Conservation (phyloP, 805 yeast species). For the Starmerella vaccinii region DNA sequence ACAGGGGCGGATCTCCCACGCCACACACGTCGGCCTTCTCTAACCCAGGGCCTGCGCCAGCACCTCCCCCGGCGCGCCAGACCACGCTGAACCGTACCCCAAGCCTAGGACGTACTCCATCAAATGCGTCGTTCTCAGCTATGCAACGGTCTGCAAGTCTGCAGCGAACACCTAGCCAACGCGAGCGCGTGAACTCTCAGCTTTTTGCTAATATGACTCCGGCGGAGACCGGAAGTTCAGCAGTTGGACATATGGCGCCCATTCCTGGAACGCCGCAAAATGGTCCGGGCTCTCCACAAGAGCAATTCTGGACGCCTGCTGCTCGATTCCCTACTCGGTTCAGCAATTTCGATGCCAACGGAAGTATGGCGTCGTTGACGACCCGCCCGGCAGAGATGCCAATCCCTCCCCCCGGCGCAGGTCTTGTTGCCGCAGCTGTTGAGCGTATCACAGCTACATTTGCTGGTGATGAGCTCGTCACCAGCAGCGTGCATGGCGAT, state of each 20-base stretch:
- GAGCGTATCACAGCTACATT: slow-evolving; percentile 70
- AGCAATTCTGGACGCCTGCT: slow-evolving; percentile 26
- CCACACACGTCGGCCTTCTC: not conserved
- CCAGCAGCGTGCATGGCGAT: slow-evolving; percentile 70
- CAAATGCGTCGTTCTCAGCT: slow-evolving; percentile 11
- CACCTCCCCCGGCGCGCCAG: slow-evolving; percentile 21
- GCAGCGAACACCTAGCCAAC: slow-evolving; percentile 16
- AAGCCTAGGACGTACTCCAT: slow-evolving; percentile 14
- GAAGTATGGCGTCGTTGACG: slow-evolving; percentile 24
- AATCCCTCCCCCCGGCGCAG: slow-evolving; percentile 25
- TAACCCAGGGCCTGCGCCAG: slow-evolving; percentile 8
- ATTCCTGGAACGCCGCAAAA: slow-evolving; percentile 11
- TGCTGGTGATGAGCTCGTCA: slow-evolving; percentile 51
- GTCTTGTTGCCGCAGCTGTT: slow-evolving; percentile 68
- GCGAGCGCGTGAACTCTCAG: slow-evolving; percentile 13
- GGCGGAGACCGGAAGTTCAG: not conserved
- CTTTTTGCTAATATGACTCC: slow-evolving; percentile 15
- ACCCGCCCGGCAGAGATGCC: slow-evolving; percentile 26
- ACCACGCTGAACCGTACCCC: slow-evolving; percentile 10
- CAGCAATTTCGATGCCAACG: slow-evolving; percentile 19
- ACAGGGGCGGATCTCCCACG: not conserved
- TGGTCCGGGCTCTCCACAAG: slow-evolving; percentile 15
- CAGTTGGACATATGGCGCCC: slow-evolving; percentile 10
- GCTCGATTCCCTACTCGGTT: slow-evolving; percentile 20
- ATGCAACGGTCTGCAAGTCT: slow-evolving; percentile 4